Percentiles rank a stretch among this genome's conserved stretches.
These are phyloP conservation scores for Sporothrix curviconia DNA, from an alignment of 2,329 filamentous ascomycete genomes.

Conservation along the genomic window DNA sequence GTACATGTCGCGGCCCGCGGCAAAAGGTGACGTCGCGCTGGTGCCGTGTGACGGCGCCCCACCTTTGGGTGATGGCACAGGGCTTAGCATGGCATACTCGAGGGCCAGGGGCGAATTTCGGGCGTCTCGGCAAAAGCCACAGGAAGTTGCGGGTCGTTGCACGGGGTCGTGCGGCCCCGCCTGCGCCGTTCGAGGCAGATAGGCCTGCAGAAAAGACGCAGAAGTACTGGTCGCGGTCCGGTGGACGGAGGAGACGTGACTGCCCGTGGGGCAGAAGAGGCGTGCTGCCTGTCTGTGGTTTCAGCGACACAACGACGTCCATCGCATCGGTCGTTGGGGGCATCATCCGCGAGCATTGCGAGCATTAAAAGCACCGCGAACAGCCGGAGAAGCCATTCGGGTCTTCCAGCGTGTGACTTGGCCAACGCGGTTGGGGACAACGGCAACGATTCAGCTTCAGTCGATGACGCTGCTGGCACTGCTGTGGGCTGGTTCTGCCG, in stretches of 20 bases:
- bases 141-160: not conserved
- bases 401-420: not conserved
- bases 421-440: not conserved
- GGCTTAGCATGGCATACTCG: not conserved
- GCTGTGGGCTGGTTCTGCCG: too few relatives aligned
- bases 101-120: not conserved
- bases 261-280: too few relatives aligned
- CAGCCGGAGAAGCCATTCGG: not conserved
- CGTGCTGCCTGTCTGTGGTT: too few relatives aligned
- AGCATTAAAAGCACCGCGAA: too few relatives aligned
- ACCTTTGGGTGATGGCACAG: not conserved
- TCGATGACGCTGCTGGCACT: too few relatives aligned
- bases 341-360: too few relatives aligned
- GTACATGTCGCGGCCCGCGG: not conserved
- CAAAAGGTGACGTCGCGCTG: not conserved
- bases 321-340: too few relatives aligned
- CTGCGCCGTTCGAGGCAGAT: not conserved
- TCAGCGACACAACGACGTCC: too few relatives aligned
- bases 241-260: not conserved
- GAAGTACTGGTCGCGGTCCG: not conserved
- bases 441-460: not conserved
- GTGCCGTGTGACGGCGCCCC: not conserved
- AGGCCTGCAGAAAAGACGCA: not conserved
- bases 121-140: not conserved
- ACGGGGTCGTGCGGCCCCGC: too few relatives aligned